Evolutionary conservation across 306 rosid species (phyloP).

Genomic region (Prunus kanzakura): DNA sequence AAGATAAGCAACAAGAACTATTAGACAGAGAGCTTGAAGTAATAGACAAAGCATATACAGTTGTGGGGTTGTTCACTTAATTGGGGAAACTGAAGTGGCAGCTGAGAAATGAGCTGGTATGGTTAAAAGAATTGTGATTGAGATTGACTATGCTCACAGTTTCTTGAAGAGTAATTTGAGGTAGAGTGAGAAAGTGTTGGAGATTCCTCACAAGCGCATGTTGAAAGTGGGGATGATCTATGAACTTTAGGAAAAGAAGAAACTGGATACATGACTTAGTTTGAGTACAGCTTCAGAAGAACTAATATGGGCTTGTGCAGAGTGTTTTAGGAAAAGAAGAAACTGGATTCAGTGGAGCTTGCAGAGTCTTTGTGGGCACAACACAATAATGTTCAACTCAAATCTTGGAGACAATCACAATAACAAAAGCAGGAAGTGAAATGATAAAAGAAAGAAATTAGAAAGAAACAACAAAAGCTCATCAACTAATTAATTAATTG

Average conservation of each 20-base stretch:
- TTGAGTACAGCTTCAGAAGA: neutral
- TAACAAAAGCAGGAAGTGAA: too few species aligned
- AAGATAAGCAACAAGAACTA: conserved; percentile 2
- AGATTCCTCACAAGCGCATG: conserved; percentile 62
- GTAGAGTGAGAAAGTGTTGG: conserved; percentile 48
- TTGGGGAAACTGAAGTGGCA: conserved; percentile 63
- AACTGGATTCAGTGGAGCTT: too few species aligned
- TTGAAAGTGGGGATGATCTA: conserved; percentile 81
- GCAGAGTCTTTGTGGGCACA: too few species aligned
- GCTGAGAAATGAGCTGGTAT: conserved; percentile 44
- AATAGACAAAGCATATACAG: conserved; percentile 40
- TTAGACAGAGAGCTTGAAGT: conserved; percentile 34
- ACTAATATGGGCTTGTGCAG: neutral
- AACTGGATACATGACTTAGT: neutral
- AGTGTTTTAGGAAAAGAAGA: too few species aligned
- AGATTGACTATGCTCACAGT: conserved; percentile 43
- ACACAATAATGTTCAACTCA: too few species aligned
- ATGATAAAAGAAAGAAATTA: too few species aligned
- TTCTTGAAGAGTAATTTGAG: conserved; percentile 57
- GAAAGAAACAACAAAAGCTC: too few species aligned
- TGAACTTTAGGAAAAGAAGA: conserved; percentile 31
- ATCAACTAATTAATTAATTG: too few species aligned
- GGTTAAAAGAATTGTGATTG: conserved; percentile 44
- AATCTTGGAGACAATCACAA: too few species aligned
- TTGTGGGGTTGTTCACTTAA: conserved; percentile 63